Evolutionary conservation across 2,329 filamentous ascomycete genomes (phyloP), one percentile per base, ranked within the genome.

Genomic region (Endothia cerciana): DNA sequence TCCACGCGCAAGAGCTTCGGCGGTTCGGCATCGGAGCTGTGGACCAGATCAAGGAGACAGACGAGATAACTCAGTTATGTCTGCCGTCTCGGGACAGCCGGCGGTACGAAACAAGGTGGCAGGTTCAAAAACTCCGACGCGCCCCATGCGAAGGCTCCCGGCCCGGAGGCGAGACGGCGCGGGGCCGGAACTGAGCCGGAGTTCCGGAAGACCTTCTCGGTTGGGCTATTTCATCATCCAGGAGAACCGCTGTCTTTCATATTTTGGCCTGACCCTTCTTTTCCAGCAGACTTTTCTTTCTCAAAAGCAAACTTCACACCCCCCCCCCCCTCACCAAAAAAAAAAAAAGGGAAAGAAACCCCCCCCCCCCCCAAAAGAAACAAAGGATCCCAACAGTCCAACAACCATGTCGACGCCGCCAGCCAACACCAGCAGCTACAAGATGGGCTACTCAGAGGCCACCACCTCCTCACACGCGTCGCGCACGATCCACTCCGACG

Each of bases 401-500:
- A 8, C 41, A 17, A 51, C 25, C 57, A 59, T 55, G 51, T n/a
- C 57, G 25, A n/a, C 40, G 28, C 19, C 36, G 8, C n/a, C 51
- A 13, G 51, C 19, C 28, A 36, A n/a, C 57, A 45, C 30, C 25
- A 47, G 19, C 7, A 28, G 58, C 41, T 66, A 60, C 40, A 69
- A 49, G 4, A 43, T 62, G 25, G 65, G 65, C 36, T 67, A 67
- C 47, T 65, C 65, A 1, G 38, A 59, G 53, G 58, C 58, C 49
- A 53, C 65, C 3, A 57, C 59, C 1, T 38, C 62, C n/a, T 59
- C 57, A 1, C 65, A 67, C 47, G 62, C 65, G 49, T 65, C 65
- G 2, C 65, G 65, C 51, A 67, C 65, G 3, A 59, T 67, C 19
- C 28, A 65, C 36, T 43, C 57, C 6, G 65, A 67, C 19, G 65